Evolutionary conservation across 352 stramenopile species (phyloP), one percentile per base, ranked within the genome.

Genomic region (Lagenidium sp.): DNA sequence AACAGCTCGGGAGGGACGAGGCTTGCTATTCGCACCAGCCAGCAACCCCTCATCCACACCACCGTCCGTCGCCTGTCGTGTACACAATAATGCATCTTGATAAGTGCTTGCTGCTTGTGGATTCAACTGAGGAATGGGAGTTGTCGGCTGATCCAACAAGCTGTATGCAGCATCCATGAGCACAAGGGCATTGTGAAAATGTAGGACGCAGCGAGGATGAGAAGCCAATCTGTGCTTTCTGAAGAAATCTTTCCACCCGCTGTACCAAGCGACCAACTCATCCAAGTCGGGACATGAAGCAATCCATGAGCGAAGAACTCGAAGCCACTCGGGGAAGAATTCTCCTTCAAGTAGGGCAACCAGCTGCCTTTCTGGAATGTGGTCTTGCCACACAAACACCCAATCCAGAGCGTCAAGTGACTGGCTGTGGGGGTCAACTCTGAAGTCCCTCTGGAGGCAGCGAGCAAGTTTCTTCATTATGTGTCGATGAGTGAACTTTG

Each of bases 291-390:
- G 62, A 3, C 59, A 57, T 4, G 57, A 53, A 4, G 35, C 36
- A 3, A 96, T 60, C 87, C 87, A 97, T 36, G 63, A 65, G 12
- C 71, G 79, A 36, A 97, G 54, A 13, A 89, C 75, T 15, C 73
- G 70, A 11, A 96, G 71, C 87, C 87, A 97, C 47, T 92, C 85
- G 0, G 82, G 79, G 40, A 97, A 96, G 40, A 97, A 95, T 41
- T 96, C 87, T 7, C 82, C 85, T 57, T 96, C 85, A 19, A 97
- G 65, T 2, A 95, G 56, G 19, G 80, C 75, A 24, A 90, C 60
- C 39, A 91, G 70, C 41, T 95, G 82, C 0, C 74, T 68, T 8
- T 82, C 47, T 8, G 82, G 76, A 23, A 95, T 48, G 41, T 81
- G 32, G 15, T 59, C 41, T 57, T 71, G 63, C 84, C 84, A 95